Conservation (phyloP, 306 rosid species). For the Vicia villosa region DNA sequence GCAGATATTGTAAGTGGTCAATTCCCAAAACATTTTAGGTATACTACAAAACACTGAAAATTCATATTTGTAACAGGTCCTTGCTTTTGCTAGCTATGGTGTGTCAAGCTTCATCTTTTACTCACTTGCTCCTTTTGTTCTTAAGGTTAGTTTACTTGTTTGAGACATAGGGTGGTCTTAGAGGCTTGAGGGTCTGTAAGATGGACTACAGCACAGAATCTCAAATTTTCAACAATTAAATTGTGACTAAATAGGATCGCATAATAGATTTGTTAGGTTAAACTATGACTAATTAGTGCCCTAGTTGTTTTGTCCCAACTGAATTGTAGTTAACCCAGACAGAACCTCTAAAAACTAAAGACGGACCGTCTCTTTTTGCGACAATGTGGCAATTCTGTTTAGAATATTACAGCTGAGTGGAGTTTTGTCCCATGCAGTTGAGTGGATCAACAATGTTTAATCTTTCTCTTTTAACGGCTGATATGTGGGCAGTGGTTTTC, state of each 20-base stretch:
- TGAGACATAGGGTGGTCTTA: neutral
- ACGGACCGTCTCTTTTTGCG: neutral
- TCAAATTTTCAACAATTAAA: too few relatives aligned
- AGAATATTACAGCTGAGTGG: neutral
- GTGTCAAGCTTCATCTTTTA: conserved; percentile 37
- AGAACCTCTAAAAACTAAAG: too few relatives aligned
- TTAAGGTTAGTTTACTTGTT: conserved; percentile 41
- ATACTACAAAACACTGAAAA: neutral
- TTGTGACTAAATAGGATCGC: too few relatives aligned
- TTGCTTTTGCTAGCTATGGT: conserved; percentile 36
- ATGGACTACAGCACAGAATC: too few relatives aligned
- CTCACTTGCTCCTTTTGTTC: conserved; percentile 40
- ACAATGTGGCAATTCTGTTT: neutral
- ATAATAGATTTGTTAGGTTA: too few relatives aligned
- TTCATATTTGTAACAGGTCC: conserved; percentile 27
- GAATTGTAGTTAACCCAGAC: too few relatives aligned
- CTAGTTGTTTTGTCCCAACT: too few relatives aligned
- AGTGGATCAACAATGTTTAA: conserved; percentile 47
- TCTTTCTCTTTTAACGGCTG: conserved; percentile 42
- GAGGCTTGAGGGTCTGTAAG: too few relatives aligned
- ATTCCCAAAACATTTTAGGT: neutral
- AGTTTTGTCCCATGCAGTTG: conserved; percentile 26
- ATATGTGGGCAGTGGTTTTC: conserved; percentile 47
- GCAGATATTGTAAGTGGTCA: conserved; percentile 53
- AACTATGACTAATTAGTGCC: too few relatives aligned